Conservation (phyloP, 2,329 filamentous ascomycete genomes). For the Ophiostoma tasmaniense region DNA sequence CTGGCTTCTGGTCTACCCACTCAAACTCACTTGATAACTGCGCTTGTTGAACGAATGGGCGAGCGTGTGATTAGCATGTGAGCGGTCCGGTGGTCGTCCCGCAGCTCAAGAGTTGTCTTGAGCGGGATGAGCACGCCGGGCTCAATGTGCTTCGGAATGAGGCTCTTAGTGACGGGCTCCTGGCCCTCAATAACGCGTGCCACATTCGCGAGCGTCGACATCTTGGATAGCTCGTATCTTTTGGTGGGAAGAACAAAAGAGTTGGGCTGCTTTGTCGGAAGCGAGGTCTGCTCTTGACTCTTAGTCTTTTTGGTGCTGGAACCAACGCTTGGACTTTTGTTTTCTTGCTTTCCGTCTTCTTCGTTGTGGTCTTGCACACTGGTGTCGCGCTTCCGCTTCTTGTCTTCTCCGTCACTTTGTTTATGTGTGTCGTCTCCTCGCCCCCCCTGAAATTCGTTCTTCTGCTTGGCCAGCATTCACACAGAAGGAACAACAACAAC, state of each 20-base stretch:
- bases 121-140: conserved; percentile 50
- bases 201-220: conserved; percentile 19
- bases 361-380: background rate
- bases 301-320: background rate
- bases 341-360: background rate
- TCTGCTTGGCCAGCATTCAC: conserved; percentile 14
- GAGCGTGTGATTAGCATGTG: conserved; percentile 63
- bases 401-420: conserved; percentile 14
- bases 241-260: conserved; percentile 4
- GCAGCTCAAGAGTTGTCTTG: conserved; percentile 56
- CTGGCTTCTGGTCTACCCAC: background rate
- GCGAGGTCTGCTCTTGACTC: background rate
- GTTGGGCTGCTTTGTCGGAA: background rate
- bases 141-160: conserved; percentile 30
- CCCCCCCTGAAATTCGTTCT: conserved; percentile 12
- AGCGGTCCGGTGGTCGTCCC: conserved; percentile 49
- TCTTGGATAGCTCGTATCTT: conserved; percentile 17
- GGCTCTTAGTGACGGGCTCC: conserved; percentile 27
- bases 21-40: conserved; percentile 59
- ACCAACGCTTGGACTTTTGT: background rate
- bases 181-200: conserved; percentile 25
- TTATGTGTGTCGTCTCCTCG: conserved; percentile 11
- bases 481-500: conserved; percentile 1
- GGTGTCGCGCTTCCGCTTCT: conserved; percentile 15
- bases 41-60: conserved; percentile 62